Conservation (phyloP, 257 asterid genomes). For the Nemophila menziesii region DNA sequence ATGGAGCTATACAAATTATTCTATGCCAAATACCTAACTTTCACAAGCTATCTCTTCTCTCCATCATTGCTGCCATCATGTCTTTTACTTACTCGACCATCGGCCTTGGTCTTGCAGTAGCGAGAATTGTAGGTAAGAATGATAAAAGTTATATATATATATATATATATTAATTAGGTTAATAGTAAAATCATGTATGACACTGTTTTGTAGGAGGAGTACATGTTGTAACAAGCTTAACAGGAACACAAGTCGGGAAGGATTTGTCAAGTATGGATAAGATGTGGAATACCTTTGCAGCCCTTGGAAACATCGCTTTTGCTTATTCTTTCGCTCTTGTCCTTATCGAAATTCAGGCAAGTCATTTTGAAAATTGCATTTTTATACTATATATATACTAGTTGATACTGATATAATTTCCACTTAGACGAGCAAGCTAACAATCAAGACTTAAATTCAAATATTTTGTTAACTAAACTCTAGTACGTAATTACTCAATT, state of each 20-base stretch:
- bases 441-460: background rate
- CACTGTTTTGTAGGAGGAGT: constrained; percentile 28
- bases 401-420: too few relatives aligned
- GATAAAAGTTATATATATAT: background rate
- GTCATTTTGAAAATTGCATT: background rate
- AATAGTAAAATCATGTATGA: too few relatives aligned
- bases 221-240: constrained; percentile 32
- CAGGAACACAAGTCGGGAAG: constrained; percentile 61
- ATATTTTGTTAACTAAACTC: background rate
- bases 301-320: constrained; percentile 81
- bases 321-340: constrained; percentile 80
- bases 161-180: background rate
- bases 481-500: background rate
- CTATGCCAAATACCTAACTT: constrained; percentile 81
- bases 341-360: constrained; percentile 78
- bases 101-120: constrained; percentile 74
- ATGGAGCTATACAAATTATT: constrained; percentile 48
- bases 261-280: constrained; percentile 53
- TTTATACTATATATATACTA: too few relatives aligned
- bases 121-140: constrained; percentile 42
- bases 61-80: constrained; percentile 74
- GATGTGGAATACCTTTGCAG: constrained; percentile 67
- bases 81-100: constrained; percentile 62
- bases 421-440: too few relatives aligned
- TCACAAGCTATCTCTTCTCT: constrained; percentile 67